A percentile compares a stretch with the other conserved stretches of the same genome.
These are phyloP conservation scores for Mortierella sp. DNA, from an alignment of 371 early-diverging fungal species.

Conservation along the genomic window DNA sequence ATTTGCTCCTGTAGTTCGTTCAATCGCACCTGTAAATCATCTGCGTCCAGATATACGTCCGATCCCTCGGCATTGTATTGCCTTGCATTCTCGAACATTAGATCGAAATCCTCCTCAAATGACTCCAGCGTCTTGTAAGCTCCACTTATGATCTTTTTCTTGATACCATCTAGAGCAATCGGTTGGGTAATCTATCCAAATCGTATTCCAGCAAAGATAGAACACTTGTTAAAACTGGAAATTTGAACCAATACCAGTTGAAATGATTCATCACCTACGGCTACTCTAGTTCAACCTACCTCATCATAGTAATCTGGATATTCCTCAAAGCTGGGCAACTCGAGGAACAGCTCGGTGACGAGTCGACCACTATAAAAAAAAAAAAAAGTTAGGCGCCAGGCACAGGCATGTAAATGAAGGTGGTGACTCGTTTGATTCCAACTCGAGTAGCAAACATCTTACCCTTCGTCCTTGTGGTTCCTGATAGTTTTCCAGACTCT, in stretches of 20 bases:
- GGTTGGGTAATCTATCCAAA: slow-evolving; percentile 35
- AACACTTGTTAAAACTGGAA: too few relatives aligned
- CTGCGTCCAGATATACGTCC: slow-evolving; percentile 79
- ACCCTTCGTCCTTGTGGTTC: slow-evolving; percentile 41
- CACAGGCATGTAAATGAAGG: background rate
- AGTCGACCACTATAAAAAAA: slow-evolving; percentile 61
- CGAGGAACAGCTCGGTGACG: slow-evolving; percentile 81
- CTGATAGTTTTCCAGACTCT: slow-evolving; percentile 34
- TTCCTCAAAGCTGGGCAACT: slow-evolving; percentile 76
- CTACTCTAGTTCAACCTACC: slow-evolving; percentile 61
- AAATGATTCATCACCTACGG: too few relatives aligned
- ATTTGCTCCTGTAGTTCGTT: background rate
- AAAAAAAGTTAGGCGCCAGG: background rate
- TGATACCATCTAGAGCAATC: slow-evolving; percentile 40
- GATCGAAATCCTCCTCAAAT: slow-evolving; percentile 72
- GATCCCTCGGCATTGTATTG: slow-evolving; percentile 84
- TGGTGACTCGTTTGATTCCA: background rate
- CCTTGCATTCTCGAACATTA: slow-evolving; percentile 84
- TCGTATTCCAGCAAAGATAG: too few relatives aligned
- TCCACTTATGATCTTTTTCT: slow-evolving; percentile 58
- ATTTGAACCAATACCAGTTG: too few relatives aligned
- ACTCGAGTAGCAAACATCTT: background rate
- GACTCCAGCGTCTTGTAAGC: slow-evolving; percentile 66
- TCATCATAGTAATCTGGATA: slow-evolving; percentile 94
- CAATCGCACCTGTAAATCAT: slow-evolving; percentile 62